Percentiles rank a stretch among this genome's conserved stretches.
Conservation (phyloP, 768 basidiomycete species). For the Tulasnella sp. region DNA sequence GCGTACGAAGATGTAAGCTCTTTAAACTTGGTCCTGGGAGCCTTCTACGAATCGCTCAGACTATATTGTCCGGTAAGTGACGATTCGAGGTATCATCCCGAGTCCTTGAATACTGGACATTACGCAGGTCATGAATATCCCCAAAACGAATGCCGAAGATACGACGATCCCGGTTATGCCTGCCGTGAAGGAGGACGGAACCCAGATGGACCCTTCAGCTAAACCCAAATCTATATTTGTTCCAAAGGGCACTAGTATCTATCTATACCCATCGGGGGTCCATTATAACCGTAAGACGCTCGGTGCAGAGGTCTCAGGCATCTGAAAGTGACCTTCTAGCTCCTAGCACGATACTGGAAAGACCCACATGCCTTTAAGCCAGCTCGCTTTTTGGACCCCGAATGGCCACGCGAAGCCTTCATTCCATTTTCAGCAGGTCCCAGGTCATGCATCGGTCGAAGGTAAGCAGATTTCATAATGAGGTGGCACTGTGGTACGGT, state of each 20-base stretch:
- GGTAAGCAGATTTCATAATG: neutral
- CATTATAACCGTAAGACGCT: slow-evolving; percentile 22
- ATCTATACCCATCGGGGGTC: neutral
- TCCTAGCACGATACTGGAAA: slow-evolving; percentile 19
- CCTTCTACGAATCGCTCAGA: slow-evolving; percentile 5
- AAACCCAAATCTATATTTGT: neutral
- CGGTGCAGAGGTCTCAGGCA: neutral
- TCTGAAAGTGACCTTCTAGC: too few species aligned
- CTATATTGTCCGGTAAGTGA: neutral
- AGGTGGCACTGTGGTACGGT: too few species aligned
- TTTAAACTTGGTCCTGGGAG: neutral
- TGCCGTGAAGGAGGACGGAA: neutral
- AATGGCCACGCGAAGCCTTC: slow-evolving; percentile 27
- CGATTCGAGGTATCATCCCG: too few species aligned
- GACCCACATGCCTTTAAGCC: slow-evolving; percentile 18
- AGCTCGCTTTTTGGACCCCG: slow-evolving; percentile 16
- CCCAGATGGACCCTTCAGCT: neutral
- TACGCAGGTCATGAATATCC: neutral
- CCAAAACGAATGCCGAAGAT: neutral
- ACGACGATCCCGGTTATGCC: neutral
- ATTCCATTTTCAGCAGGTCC: slow-evolving; percentile 23
- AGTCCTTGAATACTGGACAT: too few species aligned
- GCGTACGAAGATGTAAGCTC: slow-evolving; percentile 1
- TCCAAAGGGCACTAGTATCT: slow-evolving; percentile 5
- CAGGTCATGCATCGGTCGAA: slow-evolving; percentile 19